A percentile compares a stretch with the other conserved stretches of the same genome.
These are phyloP conservation scores for Chaetomium sp. DNA, from an alignment of 2,329 filamentous ascomycete genomes.

Conservation along the genomic window DNA sequence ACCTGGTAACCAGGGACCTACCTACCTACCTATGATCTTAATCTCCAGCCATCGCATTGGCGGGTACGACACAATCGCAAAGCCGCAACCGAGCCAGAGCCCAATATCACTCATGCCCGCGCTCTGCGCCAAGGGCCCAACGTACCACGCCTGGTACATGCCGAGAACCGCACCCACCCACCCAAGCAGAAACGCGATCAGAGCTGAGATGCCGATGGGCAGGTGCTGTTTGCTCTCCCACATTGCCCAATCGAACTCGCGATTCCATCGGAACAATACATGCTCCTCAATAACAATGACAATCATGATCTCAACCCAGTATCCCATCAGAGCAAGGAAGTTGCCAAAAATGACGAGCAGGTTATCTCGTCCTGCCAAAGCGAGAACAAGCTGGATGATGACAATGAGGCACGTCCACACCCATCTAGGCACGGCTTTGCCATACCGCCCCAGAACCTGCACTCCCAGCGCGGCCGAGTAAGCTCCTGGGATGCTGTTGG, in stretches of 20 bases:
- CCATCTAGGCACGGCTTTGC: constrained; percentile 60
- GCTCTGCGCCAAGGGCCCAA: constrained; percentile 52
- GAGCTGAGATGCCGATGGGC: constrained; percentile 63
- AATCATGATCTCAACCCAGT: constrained; percentile 69
- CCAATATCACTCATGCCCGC: constrained; percentile 35
- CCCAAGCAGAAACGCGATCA: constrained; percentile 63
- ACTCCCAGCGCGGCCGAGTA: constrained; percentile 69
- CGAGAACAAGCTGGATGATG: constrained; percentile 65
- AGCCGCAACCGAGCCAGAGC: constrained; percentile 34
- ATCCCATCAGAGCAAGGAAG: constrained; percentile 70
- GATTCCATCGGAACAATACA: constrained; percentile 59
- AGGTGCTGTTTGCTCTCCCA: constrained; percentile 63
- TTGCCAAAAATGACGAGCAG: constrained; percentile 68
- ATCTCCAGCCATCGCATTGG: constrained; percentile 35
- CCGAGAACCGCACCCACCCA: constrained; percentile 67
- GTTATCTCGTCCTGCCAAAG: constrained; percentile 61
- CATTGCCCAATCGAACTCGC: constrained; percentile 59
- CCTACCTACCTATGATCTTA: constrained; percentile 25
- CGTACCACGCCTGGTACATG: constrained; percentile 72
- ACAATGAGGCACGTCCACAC: constrained; percentile 66
- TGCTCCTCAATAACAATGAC: constrained; percentile 64
- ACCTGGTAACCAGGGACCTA: no score
- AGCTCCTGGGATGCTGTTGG: constrained; percentile 66
- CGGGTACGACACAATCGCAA: constrained; percentile 34
- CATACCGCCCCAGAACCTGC: constrained; percentile 63